These are phyloP conservation scores for Neurospora intermedia DNA, from an alignment of 495 filamentous ascomycete species.

Conservation along the genomic window DNA sequence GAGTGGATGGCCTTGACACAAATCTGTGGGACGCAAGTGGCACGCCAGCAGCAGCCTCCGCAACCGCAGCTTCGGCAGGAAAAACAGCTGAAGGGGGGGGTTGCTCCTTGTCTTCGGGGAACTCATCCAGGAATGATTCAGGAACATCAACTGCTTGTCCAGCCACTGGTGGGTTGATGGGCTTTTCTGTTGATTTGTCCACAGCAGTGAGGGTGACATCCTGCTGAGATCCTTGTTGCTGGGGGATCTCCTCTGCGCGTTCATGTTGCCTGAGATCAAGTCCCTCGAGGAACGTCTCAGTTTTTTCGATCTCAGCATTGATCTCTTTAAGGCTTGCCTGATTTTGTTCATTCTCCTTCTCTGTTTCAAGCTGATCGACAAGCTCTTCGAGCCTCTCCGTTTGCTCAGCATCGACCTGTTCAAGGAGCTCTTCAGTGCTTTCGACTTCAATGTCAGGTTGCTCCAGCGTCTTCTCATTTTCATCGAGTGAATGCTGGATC, in stretches of 20 bases:
- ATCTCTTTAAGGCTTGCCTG: neutral
- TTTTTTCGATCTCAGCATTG: neutral
- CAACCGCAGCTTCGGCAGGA: neutral
- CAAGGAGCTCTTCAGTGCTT: neutral
- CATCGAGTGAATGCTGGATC: neutral
- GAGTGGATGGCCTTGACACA: neutral
- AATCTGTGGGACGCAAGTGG: neutral
- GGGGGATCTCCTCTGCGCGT: neutral
- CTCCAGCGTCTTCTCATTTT: neutral
- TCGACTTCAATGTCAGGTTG: neutral
- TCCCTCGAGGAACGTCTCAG: neutral
- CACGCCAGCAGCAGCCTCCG: neutral
- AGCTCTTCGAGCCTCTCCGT: neutral
- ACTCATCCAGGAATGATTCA: neutral
- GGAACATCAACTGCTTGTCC: neutral
- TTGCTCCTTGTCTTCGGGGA: neutral
- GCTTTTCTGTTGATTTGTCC: neutral
- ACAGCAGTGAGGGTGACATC: neutral
- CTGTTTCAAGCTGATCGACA: neutral
- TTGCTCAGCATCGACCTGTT: neutral
- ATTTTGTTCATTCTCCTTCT: neutral
- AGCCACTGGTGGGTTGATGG: neutral
- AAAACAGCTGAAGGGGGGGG: neutral
- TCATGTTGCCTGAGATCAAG: neutral
- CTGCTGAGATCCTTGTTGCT: neutral